These are phyloP conservation scores for Zopfochytrium polystomum DNA, from an alignment of 371 early-diverging fungal genomes.

Conservation along the genomic window DNA sequence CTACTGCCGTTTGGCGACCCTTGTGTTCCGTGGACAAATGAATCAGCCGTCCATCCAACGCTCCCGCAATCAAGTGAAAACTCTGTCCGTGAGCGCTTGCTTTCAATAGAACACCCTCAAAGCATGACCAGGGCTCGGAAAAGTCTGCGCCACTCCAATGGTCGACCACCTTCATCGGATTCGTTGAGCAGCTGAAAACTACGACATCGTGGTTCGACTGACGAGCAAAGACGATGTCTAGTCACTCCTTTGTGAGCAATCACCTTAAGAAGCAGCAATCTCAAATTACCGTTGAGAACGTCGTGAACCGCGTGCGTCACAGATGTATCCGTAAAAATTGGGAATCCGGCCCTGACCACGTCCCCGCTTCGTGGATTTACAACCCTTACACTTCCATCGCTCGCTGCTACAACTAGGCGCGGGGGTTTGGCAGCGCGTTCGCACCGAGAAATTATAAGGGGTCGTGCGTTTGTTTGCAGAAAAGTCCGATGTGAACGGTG, in stretches of 20 bases:
- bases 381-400: constrained; percentile 38
- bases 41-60: constrained; percentile 28
- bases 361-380: constrained; percentile 37
- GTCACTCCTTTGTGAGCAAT: neutral
- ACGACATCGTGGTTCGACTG: constrained; percentile 32
- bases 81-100: neutral
- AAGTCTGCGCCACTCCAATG: constrained; percentile 20
- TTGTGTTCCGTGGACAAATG: constrained; percentile 9
- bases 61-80: constrained; percentile 35
- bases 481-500: constrained; percentile 18
- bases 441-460: constrained; percentile 17
- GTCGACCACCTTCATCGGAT: constrained; percentile 39
- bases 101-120: too few relatives aligned
- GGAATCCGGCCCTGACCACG: constrained; percentile 37
- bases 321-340: constrained; percentile 31
- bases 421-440: constrained; percentile 17
- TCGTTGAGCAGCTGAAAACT: constrained; percentile 30
- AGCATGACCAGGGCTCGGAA: neutral
- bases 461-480: constrained; percentile 10
- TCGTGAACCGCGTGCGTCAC: constrained; percentile 19
- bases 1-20: constrained; percentile 26
- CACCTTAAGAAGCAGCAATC: neutral
- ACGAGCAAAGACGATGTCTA: constrained; percentile 27
- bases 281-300: neutral
- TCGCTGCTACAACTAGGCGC: constrained; percentile 26